Evolutionary conservation across 495 filamentous ascomycete species (phyloP), one percentile per base, ranked within the genome.

Genomic region (Xylaria acuta): DNA sequence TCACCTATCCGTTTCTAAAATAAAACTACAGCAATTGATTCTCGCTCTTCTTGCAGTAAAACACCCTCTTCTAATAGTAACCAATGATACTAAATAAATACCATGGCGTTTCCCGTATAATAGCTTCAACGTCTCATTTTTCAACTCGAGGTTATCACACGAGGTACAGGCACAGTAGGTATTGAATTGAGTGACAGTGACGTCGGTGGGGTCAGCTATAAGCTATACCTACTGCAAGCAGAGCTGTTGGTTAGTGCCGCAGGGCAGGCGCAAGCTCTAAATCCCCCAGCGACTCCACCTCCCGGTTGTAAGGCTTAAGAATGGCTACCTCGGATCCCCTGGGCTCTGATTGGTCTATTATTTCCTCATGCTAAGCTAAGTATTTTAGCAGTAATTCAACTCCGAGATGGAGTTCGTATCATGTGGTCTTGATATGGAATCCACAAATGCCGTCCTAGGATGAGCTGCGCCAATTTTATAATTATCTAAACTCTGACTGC

Each of bases 181-280:
- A 67, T 22, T 30, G 18, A 56, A 43, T n/a, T 40, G 49, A 56
- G 34, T 49, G 36, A n/a, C 22, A 58, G 70, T 72, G 63, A 67
- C 63, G 70, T 72, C 64, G 63, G 64, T 53, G 51, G 70, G 63
- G 51, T 49, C 16, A 41, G 43, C 62, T 64, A 51, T 30, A 63
- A 41, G 59, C 59, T 38, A 22, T 34, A 1, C 8, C 40, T 16
- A 16, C 25, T 7, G 25, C 3, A 58, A 11, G 32, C n/a, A 56
- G 45, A 34, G 45, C 56, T 56, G 65, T 54, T 56, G 1, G n/a
- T 16, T 65, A 49, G 63, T 47, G 63, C 62, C 4, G 30, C 54
- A 30, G 38, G 20, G 34, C 58, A 11, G 38, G 60, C 38, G 38
- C 38, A 43, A 64, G 43, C 63, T 65, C 43, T 27, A 65, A 49